Evolutionary conservation across 2,329 filamentous ascomycete genomes (phyloP), one percentile per base, ranked within the genome.

Genomic region (Aspergillus versicolor): DNA sequence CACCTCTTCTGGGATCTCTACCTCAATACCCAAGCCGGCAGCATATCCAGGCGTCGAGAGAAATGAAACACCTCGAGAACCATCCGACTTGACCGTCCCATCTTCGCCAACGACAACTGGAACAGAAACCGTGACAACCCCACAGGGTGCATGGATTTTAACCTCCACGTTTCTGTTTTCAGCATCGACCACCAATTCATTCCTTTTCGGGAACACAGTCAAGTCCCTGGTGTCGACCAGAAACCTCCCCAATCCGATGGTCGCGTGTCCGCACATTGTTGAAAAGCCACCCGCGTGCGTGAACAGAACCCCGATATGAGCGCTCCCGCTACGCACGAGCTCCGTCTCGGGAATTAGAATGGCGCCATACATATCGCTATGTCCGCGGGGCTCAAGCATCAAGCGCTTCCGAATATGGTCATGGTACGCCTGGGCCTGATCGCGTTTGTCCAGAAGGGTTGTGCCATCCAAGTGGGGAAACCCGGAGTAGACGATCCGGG

Each of bases 211-310:
- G 53, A 81, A 81, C 13, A 79, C 65, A 11, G 27, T 52, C 17
- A 63, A 22, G 53, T 79, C 76, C 53, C 75, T 67, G 3, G 71
- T 72, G 54, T 80, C 77, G 19, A 79, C 68, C 0, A 78, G 64
- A 50, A 75, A 78, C 3, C 77, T 70, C 2, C 79, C 79, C 12
- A 82, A 61, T 0, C 80, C 80, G 45, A 83, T 78, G 0, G 80
- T 81, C 3, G 79, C 80, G 62, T 82, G 80, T 3, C 80, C 80
- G 58, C 80, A 82, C 72, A 81, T 81, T 5, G 78, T 81, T 7
- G 77, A 79, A 49, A 77, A 81, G 0, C 77, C 79, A 4, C 77
- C 76, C 32, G 79, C 80, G 32, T 78, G 77, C 58, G 72, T 72
- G 65, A 82, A 82, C 3, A 82, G 61, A 1, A 79, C 76, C 4